Conservation (phyloP, 139 green algal species). For the Coccomyxa sp. region DNA sequence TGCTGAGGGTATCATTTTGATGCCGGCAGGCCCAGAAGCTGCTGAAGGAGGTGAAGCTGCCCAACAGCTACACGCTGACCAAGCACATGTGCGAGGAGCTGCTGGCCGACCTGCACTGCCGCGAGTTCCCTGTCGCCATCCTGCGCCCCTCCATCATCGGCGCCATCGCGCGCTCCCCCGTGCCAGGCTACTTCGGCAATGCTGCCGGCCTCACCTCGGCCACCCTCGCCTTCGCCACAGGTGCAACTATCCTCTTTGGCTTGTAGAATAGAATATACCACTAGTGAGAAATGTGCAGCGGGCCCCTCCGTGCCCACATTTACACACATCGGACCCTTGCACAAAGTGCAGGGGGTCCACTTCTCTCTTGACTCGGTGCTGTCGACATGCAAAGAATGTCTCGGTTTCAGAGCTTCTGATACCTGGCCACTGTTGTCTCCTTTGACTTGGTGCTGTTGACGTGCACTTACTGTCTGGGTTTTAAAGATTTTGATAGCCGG, state of each 20-base stretch:
- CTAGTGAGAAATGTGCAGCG: too few relatives aligned
- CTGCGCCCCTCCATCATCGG: conserved; percentile 19
- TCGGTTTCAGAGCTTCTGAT: too few relatives aligned
- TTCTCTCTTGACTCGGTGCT: too few relatives aligned
- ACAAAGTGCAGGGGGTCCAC: too few relatives aligned
- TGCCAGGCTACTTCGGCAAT: conserved; percentile 8
- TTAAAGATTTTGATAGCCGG: too few relatives aligned
- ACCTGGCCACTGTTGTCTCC: too few relatives aligned
- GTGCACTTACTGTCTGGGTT: too few relatives aligned
- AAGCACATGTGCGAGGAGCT: conserved; percentile 34
- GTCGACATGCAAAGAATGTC: too few relatives aligned
- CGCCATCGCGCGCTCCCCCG: conserved; percentile 2
- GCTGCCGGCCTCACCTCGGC: neutral
- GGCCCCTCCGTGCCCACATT: too few relatives aligned
- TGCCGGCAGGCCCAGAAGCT: neutral
- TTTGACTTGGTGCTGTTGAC: too few relatives aligned
- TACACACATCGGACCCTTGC: too few relatives aligned
- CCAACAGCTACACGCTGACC: conserved; percentile 28
- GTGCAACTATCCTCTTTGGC: neutral
- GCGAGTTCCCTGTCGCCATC: neutral
- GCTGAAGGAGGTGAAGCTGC: neutral
- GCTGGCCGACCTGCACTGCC: conserved; percentile 6
- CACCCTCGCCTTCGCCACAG: conserved; percentile 3
- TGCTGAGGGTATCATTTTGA: neutral
- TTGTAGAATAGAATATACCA: too few relatives aligned